These are phyloP conservation scores for Casaregolazyma lundiana DNA, from an alignment of 1,139 yeast species.

Conservation along the genomic window DNA sequence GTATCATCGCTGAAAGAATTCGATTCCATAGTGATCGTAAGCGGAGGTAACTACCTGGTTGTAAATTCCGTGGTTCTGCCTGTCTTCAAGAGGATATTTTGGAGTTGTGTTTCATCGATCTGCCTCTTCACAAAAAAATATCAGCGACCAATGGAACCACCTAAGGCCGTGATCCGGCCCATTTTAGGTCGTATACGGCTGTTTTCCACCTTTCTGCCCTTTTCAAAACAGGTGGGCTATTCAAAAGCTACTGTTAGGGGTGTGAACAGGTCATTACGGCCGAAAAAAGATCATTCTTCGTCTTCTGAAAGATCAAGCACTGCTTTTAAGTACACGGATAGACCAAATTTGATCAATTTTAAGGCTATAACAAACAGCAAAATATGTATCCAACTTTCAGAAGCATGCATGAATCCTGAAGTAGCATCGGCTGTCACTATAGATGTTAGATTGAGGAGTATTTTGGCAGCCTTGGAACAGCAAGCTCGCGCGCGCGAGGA, in stretches of 20 bases:
- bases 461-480: conserved; percentile 1
- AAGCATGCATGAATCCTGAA: background rate
- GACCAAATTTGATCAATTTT: background rate
- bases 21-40: too few relatives aligned
- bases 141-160: background rate
- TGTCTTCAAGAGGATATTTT: too few relatives aligned
- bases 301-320: too few relatives aligned
- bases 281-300: background rate
- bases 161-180: background rate
- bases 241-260: background rate
- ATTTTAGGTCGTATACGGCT: background rate
- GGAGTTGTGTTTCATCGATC: too few relatives aligned
- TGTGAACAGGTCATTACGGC: background rate
- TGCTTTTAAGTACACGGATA: background rate
- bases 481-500: conserved; percentile 3
- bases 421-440: background rate
- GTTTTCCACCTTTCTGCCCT: background rate
- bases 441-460: conserved; percentile 1
- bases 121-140: too few relatives aligned
- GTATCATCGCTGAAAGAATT: too few relatives aligned
- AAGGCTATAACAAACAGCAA: background rate
- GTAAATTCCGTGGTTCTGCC: too few relatives aligned
- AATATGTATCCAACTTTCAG: background rate
- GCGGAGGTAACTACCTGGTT: too few relatives aligned
- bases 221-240: background rate